Conservation (phyloP, 2,329 filamentous ascomycete genomes). For the Drechslerella dactyloides region DNA sequence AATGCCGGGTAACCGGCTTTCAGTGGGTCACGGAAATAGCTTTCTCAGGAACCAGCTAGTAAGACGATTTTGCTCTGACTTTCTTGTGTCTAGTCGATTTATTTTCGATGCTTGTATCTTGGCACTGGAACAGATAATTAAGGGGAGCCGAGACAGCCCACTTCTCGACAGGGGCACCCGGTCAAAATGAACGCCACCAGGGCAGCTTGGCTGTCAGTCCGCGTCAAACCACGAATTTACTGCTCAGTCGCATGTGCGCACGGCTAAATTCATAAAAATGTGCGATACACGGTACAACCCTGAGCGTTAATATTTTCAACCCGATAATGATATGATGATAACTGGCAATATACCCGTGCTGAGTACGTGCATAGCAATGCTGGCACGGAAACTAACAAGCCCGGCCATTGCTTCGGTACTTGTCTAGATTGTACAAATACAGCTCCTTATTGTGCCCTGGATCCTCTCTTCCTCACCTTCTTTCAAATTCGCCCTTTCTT, state of each 20-base stretch:
- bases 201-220: not conserved
- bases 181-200: constrained; percentile 25
- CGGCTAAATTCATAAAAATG: constrained; percentile 26
- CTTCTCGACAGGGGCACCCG: constrained; percentile 15
- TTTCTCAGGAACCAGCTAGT: constrained; percentile 20
- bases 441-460: no score
- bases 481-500: not conserved
- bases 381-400: constrained; percentile 9
- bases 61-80: not conserved
- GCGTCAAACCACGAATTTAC: not conserved
- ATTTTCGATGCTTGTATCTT: constrained; percentile 21
- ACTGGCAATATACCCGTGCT: not conserved
- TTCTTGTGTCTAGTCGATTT: no score
- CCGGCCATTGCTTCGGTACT: not conserved
- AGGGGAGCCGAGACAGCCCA: constrained; percentile 44
- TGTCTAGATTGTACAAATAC: no score
- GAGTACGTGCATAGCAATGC: not conserved
- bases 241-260: constrained; percentile 8
- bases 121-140: constrained; percentile 34
- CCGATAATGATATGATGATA: no score
- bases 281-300: constrained; percentile 10
- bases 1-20: constrained; percentile 42
- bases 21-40: not conserved
- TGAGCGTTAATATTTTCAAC: constrained; percentile 24
- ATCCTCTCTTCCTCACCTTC: no score